phyloP scores from a whole-genome alignment of 768 basidiomycete species.

The Suillus decipiens region DNA sequence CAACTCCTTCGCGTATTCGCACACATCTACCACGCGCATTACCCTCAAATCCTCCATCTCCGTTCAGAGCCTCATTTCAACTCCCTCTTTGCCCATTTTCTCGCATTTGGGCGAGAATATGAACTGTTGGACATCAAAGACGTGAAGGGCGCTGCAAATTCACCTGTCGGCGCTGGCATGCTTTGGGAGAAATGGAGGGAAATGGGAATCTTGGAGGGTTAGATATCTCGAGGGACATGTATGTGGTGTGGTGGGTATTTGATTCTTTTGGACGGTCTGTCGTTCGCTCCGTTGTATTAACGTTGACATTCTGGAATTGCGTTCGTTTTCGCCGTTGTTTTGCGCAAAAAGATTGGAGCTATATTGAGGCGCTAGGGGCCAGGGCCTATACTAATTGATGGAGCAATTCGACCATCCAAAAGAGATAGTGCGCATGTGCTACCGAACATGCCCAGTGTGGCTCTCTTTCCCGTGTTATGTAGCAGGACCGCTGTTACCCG shows the following conservation, averaged over 20 bases:
- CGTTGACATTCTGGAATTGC: not conserved
- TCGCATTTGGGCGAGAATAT: slow-evolving; percentile 94
- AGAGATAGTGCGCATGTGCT: too few relatives aligned
- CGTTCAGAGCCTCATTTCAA: slow-evolving; percentile 95
- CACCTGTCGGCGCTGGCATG: slow-evolving; percentile 69
- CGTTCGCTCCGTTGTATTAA: not conserved
- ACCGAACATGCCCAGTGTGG: too few relatives aligned
- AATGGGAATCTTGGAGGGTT: slow-evolving; percentile 68
- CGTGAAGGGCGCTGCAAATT: slow-evolving; percentile 66
- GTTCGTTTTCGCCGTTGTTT: not conserved
- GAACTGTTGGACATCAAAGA: slow-evolving; percentile 89
- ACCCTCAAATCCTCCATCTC: slow-evolving; percentile 86
- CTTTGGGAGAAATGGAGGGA: slow-evolving; percentile 92
- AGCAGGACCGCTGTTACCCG: too few relatives aligned
- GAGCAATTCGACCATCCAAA: not conserved
- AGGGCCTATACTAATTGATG: not conserved
- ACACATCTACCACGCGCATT: slow-evolving; percentile 96
- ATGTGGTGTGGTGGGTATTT: not conserved
- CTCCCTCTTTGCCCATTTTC: slow-evolving; percentile 96
- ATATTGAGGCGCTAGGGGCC: not conserved
- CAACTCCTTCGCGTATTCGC: slow-evolving; percentile 97
- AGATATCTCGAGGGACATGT: slow-evolving; percentile 2
- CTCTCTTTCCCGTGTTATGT: too few relatives aligned
- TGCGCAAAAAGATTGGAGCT: not conserved
- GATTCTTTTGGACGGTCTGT: not conserved